These are phyloP conservation scores for Clonostachys byssicola DNA, from an alignment of 2,329 filamentous ascomycete species.

Conservation along the genomic window DNA sequence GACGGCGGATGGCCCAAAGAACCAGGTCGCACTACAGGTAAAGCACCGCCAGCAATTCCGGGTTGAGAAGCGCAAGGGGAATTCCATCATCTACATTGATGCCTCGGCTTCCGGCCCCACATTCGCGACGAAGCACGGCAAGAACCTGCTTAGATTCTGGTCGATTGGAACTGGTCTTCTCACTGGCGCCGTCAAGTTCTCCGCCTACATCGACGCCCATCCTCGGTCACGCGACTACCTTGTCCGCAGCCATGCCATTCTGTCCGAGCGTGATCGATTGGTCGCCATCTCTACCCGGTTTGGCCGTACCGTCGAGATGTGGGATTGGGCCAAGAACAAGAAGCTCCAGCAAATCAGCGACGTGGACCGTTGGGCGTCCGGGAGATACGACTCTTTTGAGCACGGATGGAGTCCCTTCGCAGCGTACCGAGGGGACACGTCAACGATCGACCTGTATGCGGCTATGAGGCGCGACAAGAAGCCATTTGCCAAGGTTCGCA, in stretches of 20 bases:
- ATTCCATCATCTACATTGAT: constrained; percentile 26
- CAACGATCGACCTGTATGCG: constrained; percentile 24
- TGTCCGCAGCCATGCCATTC: constrained; percentile 34
- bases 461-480: constrained; percentile 23
- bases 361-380: constrained; percentile 30
- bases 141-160: constrained; percentile 90
- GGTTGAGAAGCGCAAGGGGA: constrained; percentile 15
- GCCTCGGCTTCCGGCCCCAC: constrained; percentile 22
- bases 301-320: constrained; percentile 30
- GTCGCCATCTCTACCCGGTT: constrained; percentile 32
- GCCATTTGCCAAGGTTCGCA: constrained; percentile 24
- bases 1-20: not conserved
- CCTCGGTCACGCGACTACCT: constrained; percentile 32
- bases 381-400: constrained; percentile 26
- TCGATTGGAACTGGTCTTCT: constrained; percentile 77
- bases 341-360: constrained; percentile 28
- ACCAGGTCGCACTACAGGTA: constrained; percentile 5
- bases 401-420: constrained; percentile 24
- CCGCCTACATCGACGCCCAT: constrained; percentile 30
- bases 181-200: constrained; percentile 38
- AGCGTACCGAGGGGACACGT: constrained; percentile 22
- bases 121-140: constrained; percentile 27
- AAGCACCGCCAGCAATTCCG: constrained; percentile 13
- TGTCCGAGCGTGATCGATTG: constrained; percentile 29
- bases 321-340: constrained; percentile 32